Evolutionary conservation across 441 rosid species (phyloP), one percentile per base, ranked within the genome.

Genomic region (Flueggea neowawraea): DNA sequence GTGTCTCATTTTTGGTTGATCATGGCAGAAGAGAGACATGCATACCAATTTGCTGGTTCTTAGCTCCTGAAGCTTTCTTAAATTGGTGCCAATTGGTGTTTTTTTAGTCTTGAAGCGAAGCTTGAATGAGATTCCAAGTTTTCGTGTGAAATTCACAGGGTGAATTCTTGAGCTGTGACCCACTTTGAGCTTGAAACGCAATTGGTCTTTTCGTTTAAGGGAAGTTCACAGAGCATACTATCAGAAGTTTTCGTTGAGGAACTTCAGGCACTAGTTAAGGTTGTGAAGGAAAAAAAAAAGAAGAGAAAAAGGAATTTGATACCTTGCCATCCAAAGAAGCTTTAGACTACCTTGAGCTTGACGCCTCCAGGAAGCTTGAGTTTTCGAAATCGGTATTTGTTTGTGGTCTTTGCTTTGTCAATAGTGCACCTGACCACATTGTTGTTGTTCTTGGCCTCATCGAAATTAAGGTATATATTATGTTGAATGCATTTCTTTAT

Each of bases 271-370:
- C 72, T 55, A 58, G 47, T 68, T 60, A 31, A 67, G 73, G 64
- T 69, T 71, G 65, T 52, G 52, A 66, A 47, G 63, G 7, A 47
- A 12, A 47, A 47, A 9, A 47, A 47, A 43, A 43, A 43, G 1
- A 43, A 43, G 1, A 73, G 65, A 76, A 76, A 61, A 69, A 62
- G 44, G 62, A 61, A 13, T 69, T 69, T 61, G 73, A 74, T 79
- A 43, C 75, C 70, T 78, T 81, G 71, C 70, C 74, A 64, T 60
- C 68, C 69, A 64, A 70, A 75, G 52, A 67, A 71, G 73, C 65
- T 69, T 71, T 31, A 28, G 45, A 50, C 44, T 59, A 32, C 61
- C 81, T 81, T 72, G 66, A 61, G 57, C 52, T 63, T 70, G 58
- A 77, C 78, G 69, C 71, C 55, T 69, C 54, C 52, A 51, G 68